phyloP scores from a whole-genome alignment of 768 basidiomycete species.

The Mycena epipterygia region DNA sequence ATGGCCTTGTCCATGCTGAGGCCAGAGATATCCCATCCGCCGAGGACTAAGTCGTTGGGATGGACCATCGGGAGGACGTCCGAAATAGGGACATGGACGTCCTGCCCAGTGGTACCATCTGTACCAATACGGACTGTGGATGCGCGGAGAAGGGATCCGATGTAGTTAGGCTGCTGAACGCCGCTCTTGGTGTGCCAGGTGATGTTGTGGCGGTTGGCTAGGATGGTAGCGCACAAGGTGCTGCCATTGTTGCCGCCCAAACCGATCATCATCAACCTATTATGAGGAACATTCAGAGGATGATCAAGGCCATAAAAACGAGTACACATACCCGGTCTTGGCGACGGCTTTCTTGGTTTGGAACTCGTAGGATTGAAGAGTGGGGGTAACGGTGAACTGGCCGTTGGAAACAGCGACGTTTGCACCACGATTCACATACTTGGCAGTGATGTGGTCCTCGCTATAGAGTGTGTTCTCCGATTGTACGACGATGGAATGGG shows the following conservation, averaged over 20 bases:
- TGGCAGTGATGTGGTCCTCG: slow-evolving; percentile 86
- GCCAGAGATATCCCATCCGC: slow-evolving; percentile 98
- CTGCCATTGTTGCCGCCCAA: slow-evolving; percentile 98
- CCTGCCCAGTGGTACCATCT: slow-evolving; percentile 85
- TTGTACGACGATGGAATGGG: slow-evolving; percentile 82
- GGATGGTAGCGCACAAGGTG: slow-evolving; percentile 93
- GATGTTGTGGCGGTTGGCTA: slow-evolving; percentile 96
- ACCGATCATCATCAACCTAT: slow-evolving; percentile 96
- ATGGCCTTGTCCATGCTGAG: slow-evolving; percentile 91
- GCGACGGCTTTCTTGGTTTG: slow-evolving; percentile 88
- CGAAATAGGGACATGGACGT: slow-evolving; percentile 91
- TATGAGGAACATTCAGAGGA: slow-evolving; percentile 20
- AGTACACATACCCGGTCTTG: slow-evolving; percentile 87
- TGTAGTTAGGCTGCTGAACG: slow-evolving; percentile 95
- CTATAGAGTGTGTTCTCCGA: slow-evolving; percentile 86
- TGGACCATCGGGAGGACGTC: slow-evolving; percentile 98
- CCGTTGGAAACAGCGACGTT: slow-evolving; percentile 79
- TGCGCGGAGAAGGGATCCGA: slow-evolving; percentile 95
- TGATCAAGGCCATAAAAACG: slow-evolving; percentile 20
- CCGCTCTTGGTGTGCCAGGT: slow-evolving; percentile 95
- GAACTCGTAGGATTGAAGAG: slow-evolving; percentile 88
- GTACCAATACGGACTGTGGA: slow-evolving; percentile 94
- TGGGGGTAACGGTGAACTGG: slow-evolving; percentile 84
- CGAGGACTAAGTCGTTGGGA: slow-evolving; percentile 96
- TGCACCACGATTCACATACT: slow-evolving; percentile 85